Evolutionary conservation across 169 alveolate species (phyloP), one percentile per base, ranked within the genome.

Genomic region (Eimeria necatrix): DNA sequence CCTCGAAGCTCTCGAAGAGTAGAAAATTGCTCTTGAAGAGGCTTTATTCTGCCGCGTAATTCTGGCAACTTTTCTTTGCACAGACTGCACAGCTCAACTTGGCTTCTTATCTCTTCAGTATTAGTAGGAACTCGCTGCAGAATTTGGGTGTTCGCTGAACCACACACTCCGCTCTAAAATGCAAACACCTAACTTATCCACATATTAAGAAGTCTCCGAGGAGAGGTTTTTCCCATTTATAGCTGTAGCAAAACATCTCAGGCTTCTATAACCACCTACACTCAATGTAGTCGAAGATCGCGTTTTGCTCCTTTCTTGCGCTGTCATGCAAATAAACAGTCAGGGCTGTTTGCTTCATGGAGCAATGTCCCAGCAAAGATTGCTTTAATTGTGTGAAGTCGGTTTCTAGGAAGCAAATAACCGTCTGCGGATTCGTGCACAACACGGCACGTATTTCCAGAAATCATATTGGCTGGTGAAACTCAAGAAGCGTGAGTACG

Each of bases 321-420:
- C 91, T 95, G 83, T 94, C 87, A 26, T 96, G 95, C 83, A 96
- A 95, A 89, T 95, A 94, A 64, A 87, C 96, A 0, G 96, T 94
- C 52, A 96, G 96, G 90, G 94, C 87, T 64, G 92, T 83, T 76
- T 90, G 96, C 95, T 96, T 95, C 89, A 95, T 89, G 68, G 76
- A 95, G 90, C 97, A 96, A 81, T 95, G 97, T 64, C 95, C 95
- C 73, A 88, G 85, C 71, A 95, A 84, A 24, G 96, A 95, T 61
- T 89, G 90, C 93, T 95, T 96, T 68, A 96, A 95, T 20, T 81
- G 95, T 9, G 95, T 74, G 83, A 96, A 96, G 81, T 96, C 97
- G 8, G 96, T 95, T 89, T 96, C 97, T 24, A 96, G 64, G 70
- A 96, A 96, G 70, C 96, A 96, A 24, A 96, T 88, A 52, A 94